A percentile compares a stretch with the other conserved stretches of the same genome.
phyloP scores from a whole-genome alignment of 2,329 filamentous ascomycete genomes.

The Colletotrichum phormii region DNA sequence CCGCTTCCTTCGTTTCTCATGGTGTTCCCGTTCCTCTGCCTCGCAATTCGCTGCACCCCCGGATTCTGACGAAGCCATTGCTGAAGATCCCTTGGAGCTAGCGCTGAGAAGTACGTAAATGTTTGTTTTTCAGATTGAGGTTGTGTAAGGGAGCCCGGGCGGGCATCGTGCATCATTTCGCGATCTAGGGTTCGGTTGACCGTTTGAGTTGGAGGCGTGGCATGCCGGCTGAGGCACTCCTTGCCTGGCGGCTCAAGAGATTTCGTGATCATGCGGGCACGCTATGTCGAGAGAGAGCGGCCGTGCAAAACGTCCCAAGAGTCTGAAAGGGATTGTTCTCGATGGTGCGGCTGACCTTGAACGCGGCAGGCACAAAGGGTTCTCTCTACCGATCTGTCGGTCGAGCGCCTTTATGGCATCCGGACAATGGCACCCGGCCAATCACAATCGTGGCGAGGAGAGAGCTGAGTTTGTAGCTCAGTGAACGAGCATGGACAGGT shows the following conservation, averaged over 20 bases:
- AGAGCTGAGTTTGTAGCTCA: background rate
- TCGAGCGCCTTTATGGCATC: conserved; percentile 10
- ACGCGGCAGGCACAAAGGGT: background rate
- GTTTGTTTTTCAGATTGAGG: background rate
- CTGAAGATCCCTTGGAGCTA: background rate
- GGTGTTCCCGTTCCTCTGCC: background rate
- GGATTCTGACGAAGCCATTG: background rate
- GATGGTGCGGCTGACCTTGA: background rate
- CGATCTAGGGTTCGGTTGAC: conserved; percentile 28
- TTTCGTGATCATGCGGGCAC: background rate
- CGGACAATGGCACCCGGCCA: conserved; percentile 2
- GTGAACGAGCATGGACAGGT: background rate
- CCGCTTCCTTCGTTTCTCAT: background rate
- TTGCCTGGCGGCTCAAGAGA: background rate
- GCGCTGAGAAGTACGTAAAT: background rate
- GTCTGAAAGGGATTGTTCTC: background rate
- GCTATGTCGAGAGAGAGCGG: background rate
- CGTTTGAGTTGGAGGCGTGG: conserved; percentile 10
- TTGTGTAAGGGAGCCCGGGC: conserved; percentile 5
- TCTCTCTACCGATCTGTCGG: background rate
- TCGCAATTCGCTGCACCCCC: background rate
- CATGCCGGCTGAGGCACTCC: background rate
- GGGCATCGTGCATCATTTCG: conserved; percentile 18
- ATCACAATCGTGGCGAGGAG: background rate
- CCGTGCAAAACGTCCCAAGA: conserved; percentile 21